Evolutionary conservation across 495 filamentous ascomycete species (phyloP).

Genomic region (Platismatia glauca): DNA sequence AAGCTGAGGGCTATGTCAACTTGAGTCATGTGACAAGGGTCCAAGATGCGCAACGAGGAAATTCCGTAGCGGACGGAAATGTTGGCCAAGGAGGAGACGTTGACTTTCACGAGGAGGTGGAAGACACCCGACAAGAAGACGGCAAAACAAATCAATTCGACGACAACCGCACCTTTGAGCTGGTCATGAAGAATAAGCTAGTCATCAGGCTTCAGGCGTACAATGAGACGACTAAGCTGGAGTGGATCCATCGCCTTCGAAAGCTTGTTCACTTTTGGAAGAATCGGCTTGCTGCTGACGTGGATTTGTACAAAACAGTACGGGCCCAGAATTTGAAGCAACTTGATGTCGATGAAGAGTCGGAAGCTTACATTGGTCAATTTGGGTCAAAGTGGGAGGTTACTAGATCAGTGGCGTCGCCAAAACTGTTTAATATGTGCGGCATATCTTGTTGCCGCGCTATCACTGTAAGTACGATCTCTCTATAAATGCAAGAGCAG

Average conservation of each 20-base stretch:
- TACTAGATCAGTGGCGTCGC: slow-evolving; percentile 52
- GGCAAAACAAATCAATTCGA: slow-evolving; percentile 45
- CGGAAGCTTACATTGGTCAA: slow-evolving; percentile 59
- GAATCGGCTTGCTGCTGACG: slow-evolving; percentile 46
- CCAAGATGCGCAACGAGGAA: slow-evolving; percentile 44
- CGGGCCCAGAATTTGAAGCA: slow-evolving; percentile 53
- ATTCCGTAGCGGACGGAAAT: slow-evolving; percentile 42
- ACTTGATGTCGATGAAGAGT: slow-evolving; percentile 60
- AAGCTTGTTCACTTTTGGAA: slow-evolving; percentile 60
- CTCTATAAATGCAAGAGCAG: neutral
- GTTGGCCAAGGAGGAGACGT: slow-evolving; percentile 41
- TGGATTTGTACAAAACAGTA: slow-evolving; percentile 45
- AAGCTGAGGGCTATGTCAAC: slow-evolving; percentile 61
- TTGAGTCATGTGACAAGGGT: slow-evolving; percentile 50
- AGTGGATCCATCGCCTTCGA: slow-evolving; percentile 57
- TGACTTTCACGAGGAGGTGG: slow-evolving; percentile 40
- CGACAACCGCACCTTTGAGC: slow-evolving; percentile 54
- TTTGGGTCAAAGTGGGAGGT: slow-evolving; percentile 70
- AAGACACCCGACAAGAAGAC: slow-evolving; percentile 42
- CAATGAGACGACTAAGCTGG: slow-evolving; percentile 45
- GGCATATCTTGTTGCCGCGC: slow-evolving; percentile 55
- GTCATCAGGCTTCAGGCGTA: slow-evolving; percentile 60
- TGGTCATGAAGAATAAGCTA: slow-evolving; percentile 54
- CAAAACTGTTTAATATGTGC: slow-evolving; percentile 63
- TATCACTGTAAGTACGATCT: slow-evolving; percentile 41